Evolutionary conservation across 371 early-diverging fungal genomes (phyloP).

Genomic region (Blakeslea trispora): DNA sequence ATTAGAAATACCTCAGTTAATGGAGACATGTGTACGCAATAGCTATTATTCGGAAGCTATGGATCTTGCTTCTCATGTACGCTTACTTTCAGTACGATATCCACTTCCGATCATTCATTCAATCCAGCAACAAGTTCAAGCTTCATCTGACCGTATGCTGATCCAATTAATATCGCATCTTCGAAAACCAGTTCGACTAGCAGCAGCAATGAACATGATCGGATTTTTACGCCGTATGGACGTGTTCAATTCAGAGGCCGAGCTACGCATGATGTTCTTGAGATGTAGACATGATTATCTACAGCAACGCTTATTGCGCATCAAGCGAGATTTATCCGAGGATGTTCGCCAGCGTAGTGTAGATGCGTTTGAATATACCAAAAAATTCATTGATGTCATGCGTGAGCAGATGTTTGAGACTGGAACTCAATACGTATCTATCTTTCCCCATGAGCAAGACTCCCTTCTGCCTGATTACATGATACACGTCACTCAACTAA

Average conservation of each 20-base stretch:
- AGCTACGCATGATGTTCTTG: conserved; percentile 74
- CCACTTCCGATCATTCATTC: conserved; percentile 58
- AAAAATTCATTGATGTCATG: conserved; percentile 73
- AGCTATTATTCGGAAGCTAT: conserved; percentile 86
- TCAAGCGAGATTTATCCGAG: conserved; percentile 30
- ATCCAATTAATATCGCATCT: conserved; percentile 70
- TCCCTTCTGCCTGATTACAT: conserved; percentile 57
- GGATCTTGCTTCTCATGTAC: conserved; percentile 77
- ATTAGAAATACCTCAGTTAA: conserved; percentile 78
- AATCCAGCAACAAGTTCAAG: conserved; percentile 66
- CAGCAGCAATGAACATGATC: conserved; percentile 76
- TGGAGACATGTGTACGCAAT: conserved; percentile 82
- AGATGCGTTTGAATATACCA: conserved; percentile 69
- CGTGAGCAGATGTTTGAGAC: conserved; percentile 84
- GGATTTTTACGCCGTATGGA: conserved; percentile 81
- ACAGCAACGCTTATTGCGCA: conserved; percentile 48
- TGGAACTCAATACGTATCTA: conserved; percentile 77
- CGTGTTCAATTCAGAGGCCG: conserved; percentile 67
- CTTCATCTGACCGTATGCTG: conserved; percentile 69
- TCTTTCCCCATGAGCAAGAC: conserved; percentile 68
- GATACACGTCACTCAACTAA: conserved; percentile 40
- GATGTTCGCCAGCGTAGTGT: conserved; percentile 29
- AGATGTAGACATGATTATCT: conserved; percentile 71
- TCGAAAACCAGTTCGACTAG: conserved; percentile 75
- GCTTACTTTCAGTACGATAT: conserved; percentile 62